Evolutionary conservation across 176 grass and related monocot genomes (phyloP), one percentile per base, ranked within the genome.

Genomic region (Avena insularis): DNA sequence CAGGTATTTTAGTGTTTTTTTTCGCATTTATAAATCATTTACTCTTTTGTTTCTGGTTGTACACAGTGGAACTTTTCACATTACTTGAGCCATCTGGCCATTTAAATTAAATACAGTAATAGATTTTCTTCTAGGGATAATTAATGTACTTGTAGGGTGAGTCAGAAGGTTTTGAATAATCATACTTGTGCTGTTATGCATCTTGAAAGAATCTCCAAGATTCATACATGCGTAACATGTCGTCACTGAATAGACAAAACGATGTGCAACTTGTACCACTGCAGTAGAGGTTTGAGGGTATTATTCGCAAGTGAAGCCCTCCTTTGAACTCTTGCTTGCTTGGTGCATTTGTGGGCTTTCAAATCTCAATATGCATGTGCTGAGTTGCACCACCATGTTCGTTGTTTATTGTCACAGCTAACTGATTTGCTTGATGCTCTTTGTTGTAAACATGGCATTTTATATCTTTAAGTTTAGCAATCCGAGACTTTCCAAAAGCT

Each of bases 1-100:
- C 92, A 96, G 94, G 97, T 99, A 71, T 27, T 78, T 17, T 29
- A 29, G 23, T 76, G 73, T 54, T 76, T 33, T 76, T 75, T 75
- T 53, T 50, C 3, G 48, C 8, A 14, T 76, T 51, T 51, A 29
- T 75, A 27, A 29, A 53, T 15, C 13, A 6, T 58, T 87, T 82
- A 50, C 19, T 56, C 80, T 60, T 58, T 50, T 85, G 4, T 47
- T 81, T 74, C 35, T 81, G 79, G 48, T 19, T 65, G 9, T 73
- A 56, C 20, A 31, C 45, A 72, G 59, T 78, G 4, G 5, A 64
- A 2, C 47, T 79, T 88, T 75, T 47, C 40, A 56, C 72, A 74
- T 73, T 45, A 64, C 17, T 56, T 15, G 15, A 81, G 29, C 36
- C 72, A n/a, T 83, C 49, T 51, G 11, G 29, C 21, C 72, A 68